Evolutionary conservation across 2,329 filamentous ascomycete species (phyloP), one percentile per base, ranked within the genome.

Genomic region (Aspergillus tubingensis): DNA sequence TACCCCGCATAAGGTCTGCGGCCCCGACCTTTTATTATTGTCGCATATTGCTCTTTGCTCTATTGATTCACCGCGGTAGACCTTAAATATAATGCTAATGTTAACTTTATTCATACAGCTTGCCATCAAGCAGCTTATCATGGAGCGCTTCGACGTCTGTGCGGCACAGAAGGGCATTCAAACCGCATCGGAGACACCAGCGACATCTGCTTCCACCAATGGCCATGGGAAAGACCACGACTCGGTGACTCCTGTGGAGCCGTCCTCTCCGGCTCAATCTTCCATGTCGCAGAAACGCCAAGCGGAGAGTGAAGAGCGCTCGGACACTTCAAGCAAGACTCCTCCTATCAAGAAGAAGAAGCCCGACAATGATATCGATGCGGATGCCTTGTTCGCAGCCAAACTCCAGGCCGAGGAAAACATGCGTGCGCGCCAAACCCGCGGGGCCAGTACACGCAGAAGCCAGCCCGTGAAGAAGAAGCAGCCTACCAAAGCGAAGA

Each of bases 391-490:
- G 48, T 86, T 94, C 63, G 95, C 95, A 1, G 92, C 92, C 15
- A 87, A 90, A 74, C 82, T 99, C 38, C 95, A 99, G 77, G 94
- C 92, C 0, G 91, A 98, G 76, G 92, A 97, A 79, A 96, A 98
- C 76, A 83, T 86, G 66, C 82, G 86, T 47, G 87, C 86, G 52
- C 84, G 91, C 57, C 85, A 91, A 17, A 97, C 93, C 3, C 85
- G 94, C 48, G 91, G 91, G 6, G 91, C 88, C 10, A 86, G 79
- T 36, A 81, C 78, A 6, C 84, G 86, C 65, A 86, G 87, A 73
- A 80, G 83, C 63, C 77, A 83, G 23, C 79, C 80, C 10, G 80
- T 81, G 23, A 90, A 90, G 78, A 91, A 90, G 79, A 88, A 88
- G 77, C 59, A 60, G 21, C 47, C 47, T 10, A 82, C 73, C 55